Conservation (phyloP, 179 eudicot genomes). For the Silene noctiflora region DNA sequence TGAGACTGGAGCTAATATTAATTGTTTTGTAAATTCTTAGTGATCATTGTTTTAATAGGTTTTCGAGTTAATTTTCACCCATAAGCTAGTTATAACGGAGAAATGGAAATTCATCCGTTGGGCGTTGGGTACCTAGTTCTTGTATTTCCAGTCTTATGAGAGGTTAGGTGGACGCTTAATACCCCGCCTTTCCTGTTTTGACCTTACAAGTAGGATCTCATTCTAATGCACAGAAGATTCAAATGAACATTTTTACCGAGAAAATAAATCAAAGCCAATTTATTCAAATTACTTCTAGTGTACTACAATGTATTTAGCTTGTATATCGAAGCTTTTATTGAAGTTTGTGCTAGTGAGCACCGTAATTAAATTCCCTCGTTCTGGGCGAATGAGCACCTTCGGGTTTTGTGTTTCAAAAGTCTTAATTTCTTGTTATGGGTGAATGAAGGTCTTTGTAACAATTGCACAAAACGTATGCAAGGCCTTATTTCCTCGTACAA, state of each 20-base stretch:
- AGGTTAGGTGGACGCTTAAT: constrained; percentile 11
- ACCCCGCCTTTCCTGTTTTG: constrained; percentile 10
- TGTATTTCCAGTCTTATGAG: constrained; percentile 26
- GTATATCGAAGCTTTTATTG: too few relatives aligned
- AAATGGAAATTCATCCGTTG: constrained; percentile 34
- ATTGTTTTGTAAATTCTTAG: constrained; percentile 31
- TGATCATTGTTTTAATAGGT: not conserved
- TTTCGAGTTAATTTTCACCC: constrained; percentile 11
- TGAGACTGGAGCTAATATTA: constrained; percentile 27
- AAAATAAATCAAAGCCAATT: constrained; percentile 15
- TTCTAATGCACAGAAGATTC: constrained; percentile 29
- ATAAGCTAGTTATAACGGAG: constrained; percentile 18
- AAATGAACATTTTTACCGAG: constrained; percentile 11
- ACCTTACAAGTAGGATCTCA: constrained; percentile 25
- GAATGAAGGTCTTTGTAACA: too few relatives aligned
- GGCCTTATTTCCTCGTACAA: too few relatives aligned
- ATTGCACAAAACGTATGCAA: too few relatives aligned
- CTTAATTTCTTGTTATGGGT: too few relatives aligned
- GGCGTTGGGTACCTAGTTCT: constrained; percentile 26
- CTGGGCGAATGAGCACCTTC: too few relatives aligned
- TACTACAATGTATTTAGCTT: not conserved
- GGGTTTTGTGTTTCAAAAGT: too few relatives aligned
- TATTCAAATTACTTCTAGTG: not conserved
- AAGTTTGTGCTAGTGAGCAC: too few relatives aligned
- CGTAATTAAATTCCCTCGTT: too few relatives aligned